These are phyloP conservation scores for Gossypium longicalyx DNA, from an alignment of 345 rosid genomes.

Conservation along the genomic window DNA sequence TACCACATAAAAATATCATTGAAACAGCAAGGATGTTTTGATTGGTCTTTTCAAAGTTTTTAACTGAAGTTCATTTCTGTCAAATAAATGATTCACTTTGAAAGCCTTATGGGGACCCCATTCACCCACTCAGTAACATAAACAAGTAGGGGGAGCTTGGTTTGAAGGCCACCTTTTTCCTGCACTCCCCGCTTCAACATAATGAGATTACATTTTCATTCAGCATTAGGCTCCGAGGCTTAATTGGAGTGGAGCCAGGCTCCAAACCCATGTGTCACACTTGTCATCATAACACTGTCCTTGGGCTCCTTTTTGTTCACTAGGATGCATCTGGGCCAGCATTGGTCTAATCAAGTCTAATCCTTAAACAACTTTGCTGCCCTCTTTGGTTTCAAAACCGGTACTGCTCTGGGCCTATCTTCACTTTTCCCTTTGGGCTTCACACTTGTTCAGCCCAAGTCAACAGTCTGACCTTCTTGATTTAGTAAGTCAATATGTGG, in stretches of 20 bases:
- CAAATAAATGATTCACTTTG: conserved; percentile 11
- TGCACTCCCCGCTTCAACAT: not conserved
- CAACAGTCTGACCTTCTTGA: conserved; percentile 13
- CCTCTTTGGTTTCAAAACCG: not conserved
- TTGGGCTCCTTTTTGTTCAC: conserved; percentile 11
- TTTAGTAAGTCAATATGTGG: not conserved
- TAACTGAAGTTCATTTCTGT: conserved; percentile 27
- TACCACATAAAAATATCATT: conserved; percentile 15
- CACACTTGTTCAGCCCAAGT: conserved; percentile 10
- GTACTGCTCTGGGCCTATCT: not conserved
- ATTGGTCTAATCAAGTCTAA: conserved; percentile 8
- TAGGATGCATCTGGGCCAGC: conserved; percentile 13
- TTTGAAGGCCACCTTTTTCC: conserved; percentile 10
- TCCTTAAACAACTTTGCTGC: not conserved
- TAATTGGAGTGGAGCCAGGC: conserved; percentile 18
- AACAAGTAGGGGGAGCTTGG: conserved; percentile 13
- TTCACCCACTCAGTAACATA: conserved; percentile 11
- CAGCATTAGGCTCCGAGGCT: conserved; percentile 4
- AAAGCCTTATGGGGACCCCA: conserved; percentile 19
- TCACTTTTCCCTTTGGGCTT: not conserved
- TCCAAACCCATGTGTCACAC: conserved; percentile 13
- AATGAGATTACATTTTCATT: not conserved
- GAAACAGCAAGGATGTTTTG: conserved; percentile 23
- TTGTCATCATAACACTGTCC: not conserved
- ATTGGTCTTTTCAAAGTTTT: conserved; percentile 17